A percentile compares a stretch with the other conserved stretches of the same genome.
phyloP scores from a whole-genome alignment of 192 early-diverging fungal species.

The Phlyctochytrium planicorne region DNA sequence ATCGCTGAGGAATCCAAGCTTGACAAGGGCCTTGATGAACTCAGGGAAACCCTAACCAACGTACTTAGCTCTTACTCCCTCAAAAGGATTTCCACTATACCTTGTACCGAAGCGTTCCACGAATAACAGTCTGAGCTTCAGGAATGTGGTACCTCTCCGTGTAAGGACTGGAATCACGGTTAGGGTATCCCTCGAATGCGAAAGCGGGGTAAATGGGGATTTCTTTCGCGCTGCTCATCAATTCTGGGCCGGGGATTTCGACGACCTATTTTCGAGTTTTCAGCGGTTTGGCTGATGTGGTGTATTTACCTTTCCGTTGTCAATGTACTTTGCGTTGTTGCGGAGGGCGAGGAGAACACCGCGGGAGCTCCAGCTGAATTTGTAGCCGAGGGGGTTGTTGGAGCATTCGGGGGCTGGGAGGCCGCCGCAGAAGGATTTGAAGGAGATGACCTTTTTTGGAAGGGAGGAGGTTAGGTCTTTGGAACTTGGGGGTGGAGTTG shows the following conservation, averaged over 20 bases:
- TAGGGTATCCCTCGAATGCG: slow-evolving; percentile 93
- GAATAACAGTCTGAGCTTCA: slow-evolving; percentile 87
- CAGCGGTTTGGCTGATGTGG: slow-evolving; percentile 3
- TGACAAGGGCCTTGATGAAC: slow-evolving; percentile 92
- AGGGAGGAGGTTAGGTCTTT: too few relatives aligned
- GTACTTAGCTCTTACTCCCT: neutral
- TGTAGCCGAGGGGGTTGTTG: slow-evolving; percentile 98
- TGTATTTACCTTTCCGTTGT: slow-evolving; percentile 82
- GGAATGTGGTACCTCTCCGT: slow-evolving; percentile 90
- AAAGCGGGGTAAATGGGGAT: slow-evolving; percentile 94
- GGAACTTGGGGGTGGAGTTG: too few relatives aligned
- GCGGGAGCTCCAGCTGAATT: slow-evolving; percentile 91
- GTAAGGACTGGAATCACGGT: slow-evolving; percentile 96
- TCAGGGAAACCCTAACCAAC: slow-evolving; percentile 97
- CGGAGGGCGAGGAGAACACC: slow-evolving; percentile 86
- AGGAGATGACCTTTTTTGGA: slow-evolving; percentile 79
- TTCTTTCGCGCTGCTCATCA: slow-evolving; percentile 91
- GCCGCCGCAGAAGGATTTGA: slow-evolving; percentile 97
- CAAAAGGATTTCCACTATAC: slow-evolving; percentile 2
- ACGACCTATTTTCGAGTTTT: slow-evolving; percentile 56
- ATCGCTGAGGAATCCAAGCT: slow-evolving; percentile 87
- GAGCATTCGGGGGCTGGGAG: slow-evolving; percentile 94
- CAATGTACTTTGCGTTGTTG: slow-evolving; percentile 83
- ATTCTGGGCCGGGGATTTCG: slow-evolving; percentile 74
- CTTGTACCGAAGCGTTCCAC: slow-evolving; percentile 92